phyloP scores from a whole-genome alignment of 352 stramenopile genomes.

The Globisporangium cylindrosporum region DNA sequence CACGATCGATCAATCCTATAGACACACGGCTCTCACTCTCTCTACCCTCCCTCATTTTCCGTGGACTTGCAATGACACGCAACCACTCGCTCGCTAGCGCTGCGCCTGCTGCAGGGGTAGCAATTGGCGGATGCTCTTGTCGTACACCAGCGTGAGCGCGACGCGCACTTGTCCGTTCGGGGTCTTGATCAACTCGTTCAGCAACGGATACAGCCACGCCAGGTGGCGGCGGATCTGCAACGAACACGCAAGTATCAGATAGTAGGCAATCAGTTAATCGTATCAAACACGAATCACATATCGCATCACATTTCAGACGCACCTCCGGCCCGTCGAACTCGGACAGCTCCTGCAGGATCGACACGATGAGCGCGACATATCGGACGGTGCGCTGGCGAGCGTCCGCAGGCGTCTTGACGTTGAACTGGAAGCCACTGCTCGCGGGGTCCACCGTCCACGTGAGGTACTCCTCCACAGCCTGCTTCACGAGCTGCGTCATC shows the following conservation, averaged over 20 bases:
- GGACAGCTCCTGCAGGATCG: constrained; percentile 43
- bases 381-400: constrained; percentile 50
- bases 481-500: constrained; percentile 63
- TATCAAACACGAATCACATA: neutral
- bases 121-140: constrained; percentile 55
- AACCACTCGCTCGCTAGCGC: neutral
- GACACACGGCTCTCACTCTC: too few relatives aligned
- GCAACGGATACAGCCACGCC: constrained; percentile 75
- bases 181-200: constrained; percentile 73
- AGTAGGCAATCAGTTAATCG: neutral
- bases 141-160: constrained; percentile 63
- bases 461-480: constrained; percentile 65
- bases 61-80: too few relatives aligned
- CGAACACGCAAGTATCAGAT: constrained; percentile 9
- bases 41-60: too few relatives aligned
- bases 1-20: too few relatives aligned
- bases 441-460: constrained; percentile 35
- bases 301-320: constrained; percentile 10
- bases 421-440: constrained; percentile 14
- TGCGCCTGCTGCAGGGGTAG: constrained; percentile 28
- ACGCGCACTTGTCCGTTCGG: constrained; percentile 58
- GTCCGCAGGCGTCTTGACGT: constrained; percentile 34
- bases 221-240: constrained; percentile 63
- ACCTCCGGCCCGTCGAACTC: constrained; percentile 57
- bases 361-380: constrained; percentile 55